Evolutionary conservation across 2,329 filamentous ascomycete species (phyloP).

Genomic region (Ploettnerulaceae sp.): DNA sequence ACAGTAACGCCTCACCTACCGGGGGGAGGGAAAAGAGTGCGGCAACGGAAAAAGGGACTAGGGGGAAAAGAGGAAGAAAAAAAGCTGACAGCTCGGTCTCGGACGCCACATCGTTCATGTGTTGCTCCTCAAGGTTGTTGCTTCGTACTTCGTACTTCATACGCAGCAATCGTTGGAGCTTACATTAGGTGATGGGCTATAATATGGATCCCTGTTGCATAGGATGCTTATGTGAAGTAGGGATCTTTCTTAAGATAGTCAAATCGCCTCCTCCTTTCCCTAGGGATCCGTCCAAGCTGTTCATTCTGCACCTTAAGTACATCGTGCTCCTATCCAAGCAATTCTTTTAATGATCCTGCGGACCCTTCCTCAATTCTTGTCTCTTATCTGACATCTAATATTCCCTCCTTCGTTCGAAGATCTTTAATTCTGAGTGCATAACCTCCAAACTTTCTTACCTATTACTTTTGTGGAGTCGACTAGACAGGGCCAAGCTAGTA

Average conservation of each 20-base stretch:
- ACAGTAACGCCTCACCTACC: slow-evolving; percentile 8
- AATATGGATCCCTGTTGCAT: slow-evolving; percentile 19
- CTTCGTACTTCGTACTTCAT: too few relatives aligned
- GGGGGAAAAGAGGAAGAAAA: background rate
- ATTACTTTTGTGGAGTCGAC: slow-evolving; percentile 12
- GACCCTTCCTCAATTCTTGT: slow-evolving; percentile 16
- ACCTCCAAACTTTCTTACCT: slow-evolving; percentile 9
- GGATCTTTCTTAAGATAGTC: slow-evolving; percentile 19
- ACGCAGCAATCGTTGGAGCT: slow-evolving; percentile 14
- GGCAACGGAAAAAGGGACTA: too few relatives aligned
- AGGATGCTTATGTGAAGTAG: slow-evolving; percentile 20
- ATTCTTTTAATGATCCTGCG: slow-evolving; percentile 14
- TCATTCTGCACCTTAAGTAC: slow-evolving; percentile 21
- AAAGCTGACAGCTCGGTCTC: slow-evolving; percentile 20
- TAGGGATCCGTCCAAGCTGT: slow-evolving; percentile 10
- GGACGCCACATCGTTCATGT: slow-evolving; percentile 26
- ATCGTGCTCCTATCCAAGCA: slow-evolving; percentile 16
- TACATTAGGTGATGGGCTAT: slow-evolving; percentile 6
- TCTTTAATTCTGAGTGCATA: slow-evolving; percentile 2
- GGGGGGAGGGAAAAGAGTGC: background rate
- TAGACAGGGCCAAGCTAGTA: slow-evolving; percentile 20
- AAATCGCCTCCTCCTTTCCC: slow-evolving; percentile 18
- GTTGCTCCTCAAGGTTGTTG: slow-evolving; percentile 2
- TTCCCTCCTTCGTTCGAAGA: slow-evolving; percentile 10
- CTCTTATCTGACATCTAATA: slow-evolving; percentile 16